A percentile compares a stretch with the other conserved stretches of the same genome.
Evolutionary conservation across 23 red algal species (phyloP).

Genomic region (Gracilaria gracilis): DNA sequence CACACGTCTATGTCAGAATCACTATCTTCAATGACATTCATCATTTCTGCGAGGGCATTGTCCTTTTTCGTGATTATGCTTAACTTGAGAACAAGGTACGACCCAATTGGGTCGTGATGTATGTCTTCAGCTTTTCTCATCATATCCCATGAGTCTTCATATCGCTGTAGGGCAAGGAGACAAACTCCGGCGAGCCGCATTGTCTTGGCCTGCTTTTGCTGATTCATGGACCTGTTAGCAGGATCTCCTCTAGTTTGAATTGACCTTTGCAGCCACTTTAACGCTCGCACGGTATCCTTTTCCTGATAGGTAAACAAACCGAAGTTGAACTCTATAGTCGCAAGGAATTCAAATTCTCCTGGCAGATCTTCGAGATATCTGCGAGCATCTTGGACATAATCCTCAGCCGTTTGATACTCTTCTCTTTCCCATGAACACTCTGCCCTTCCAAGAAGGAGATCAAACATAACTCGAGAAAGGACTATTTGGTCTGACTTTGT

Average conservation of each 20-base stretch:
- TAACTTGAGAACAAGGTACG: slow-evolving; percentile 74
- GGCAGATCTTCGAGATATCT: slow-evolving; percentile 55
- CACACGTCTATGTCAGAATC: slow-evolving; percentile 53
- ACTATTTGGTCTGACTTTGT: background rate
- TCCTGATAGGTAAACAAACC: slow-evolving; percentile 69
- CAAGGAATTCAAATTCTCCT: slow-evolving; percentile 66
- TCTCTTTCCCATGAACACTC: slow-evolving; percentile 78
- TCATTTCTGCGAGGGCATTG: slow-evolving; percentile 36
- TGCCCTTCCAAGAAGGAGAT: slow-evolving; percentile 68
- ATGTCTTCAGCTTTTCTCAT: slow-evolving; percentile 71
- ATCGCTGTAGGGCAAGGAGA: slow-evolving; percentile 64
- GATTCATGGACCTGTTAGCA: slow-evolving; percentile 41
- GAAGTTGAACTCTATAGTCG: slow-evolving; percentile 77
- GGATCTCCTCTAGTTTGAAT: slow-evolving; percentile 55
- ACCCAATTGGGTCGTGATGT: slow-evolving; percentile 64
- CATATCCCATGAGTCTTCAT: slow-evolving; percentile 70
- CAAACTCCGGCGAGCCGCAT: slow-evolving; percentile 69
- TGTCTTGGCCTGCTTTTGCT: slow-evolving; percentile 72
- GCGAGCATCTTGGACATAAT: slow-evolving; percentile 51
- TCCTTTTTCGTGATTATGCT: slow-evolving; percentile 60
- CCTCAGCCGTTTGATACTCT: slow-evolving; percentile 43
- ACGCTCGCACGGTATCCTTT: slow-evolving; percentile 43
- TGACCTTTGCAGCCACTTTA: slow-evolving; percentile 70
- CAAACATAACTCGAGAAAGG: slow-evolving; percentile 66
- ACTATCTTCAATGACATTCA: slow-evolving; percentile 51